Conservation (phyloP, 495 filamentous ascomycete species). For the Aspergillus hancockii region DNA sequence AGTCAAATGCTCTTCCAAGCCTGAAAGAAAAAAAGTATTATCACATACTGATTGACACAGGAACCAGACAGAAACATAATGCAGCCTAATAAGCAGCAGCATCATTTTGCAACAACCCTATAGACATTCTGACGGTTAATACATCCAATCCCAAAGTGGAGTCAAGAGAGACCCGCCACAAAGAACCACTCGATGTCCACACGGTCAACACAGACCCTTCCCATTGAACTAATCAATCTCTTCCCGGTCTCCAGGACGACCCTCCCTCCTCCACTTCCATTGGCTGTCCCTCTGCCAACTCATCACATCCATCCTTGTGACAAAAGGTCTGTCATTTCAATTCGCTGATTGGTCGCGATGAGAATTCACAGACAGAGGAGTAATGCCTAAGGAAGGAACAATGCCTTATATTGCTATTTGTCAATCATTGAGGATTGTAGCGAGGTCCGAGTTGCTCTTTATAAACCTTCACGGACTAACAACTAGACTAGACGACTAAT, state of each 20-base stretch:
- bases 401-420: neutral
- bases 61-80: neutral
- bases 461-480: neutral
- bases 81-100: conserved; percentile 1
- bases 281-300: conserved; percentile 28
- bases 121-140: neutral
- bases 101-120: neutral
- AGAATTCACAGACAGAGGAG: neutral
- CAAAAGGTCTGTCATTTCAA: neutral
- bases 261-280: conserved; percentile 7
- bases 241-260: conserved; percentile 8
- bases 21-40: neutral
- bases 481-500: neutral
- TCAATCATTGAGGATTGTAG: neutral
- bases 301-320: conserved; percentile 26
- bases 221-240: neutral
- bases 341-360: neutral
- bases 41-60: neutral
- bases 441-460: neutral
- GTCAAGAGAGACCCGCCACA: neutral
- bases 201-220: conserved; percentile 6
- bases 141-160: neutral
- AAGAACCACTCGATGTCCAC: neutral
- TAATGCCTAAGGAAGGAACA: neutral
- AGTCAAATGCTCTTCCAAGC: neutral